Evolutionary conservation across 306 rosid genomes (phyloP).

Genomic region (Styphnolobium japonicum): DNA sequence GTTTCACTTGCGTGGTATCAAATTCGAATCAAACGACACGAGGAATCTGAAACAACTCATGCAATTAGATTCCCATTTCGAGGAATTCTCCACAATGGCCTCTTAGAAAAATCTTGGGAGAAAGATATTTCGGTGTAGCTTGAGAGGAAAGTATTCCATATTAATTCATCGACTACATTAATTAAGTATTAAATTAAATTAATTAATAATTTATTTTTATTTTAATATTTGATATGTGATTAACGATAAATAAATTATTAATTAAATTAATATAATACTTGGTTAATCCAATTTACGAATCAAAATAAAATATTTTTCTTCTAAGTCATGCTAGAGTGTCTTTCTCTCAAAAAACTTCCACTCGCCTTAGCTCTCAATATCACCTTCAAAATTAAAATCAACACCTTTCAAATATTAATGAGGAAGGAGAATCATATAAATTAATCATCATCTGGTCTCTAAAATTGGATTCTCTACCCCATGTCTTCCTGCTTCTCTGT

Average conservation of each 20-base stretch:
- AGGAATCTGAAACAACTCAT: conserved; percentile 27
- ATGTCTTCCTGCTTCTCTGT: background rate
- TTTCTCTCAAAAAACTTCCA: background rate
- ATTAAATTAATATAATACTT: no score
- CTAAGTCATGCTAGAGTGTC: no score
- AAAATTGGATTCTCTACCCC: background rate
- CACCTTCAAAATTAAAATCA: background rate
- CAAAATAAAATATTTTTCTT: no score
- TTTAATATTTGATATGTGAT: no score
- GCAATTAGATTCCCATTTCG: background rate
- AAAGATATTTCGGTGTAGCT: no score
- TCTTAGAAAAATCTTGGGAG: background rate
- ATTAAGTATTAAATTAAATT: no score
- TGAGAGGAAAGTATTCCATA: no score
- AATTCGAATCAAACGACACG: background rate
- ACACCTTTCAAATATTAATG: background rate
- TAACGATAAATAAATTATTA: no score
- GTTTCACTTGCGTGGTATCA: background rate
- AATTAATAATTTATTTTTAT: no score
- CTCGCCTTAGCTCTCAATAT: background rate
- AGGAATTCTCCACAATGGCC: background rate
- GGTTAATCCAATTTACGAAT: no score
- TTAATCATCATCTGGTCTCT: background rate
- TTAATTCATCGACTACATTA: no score
- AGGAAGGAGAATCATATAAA: background rate